These are phyloP conservation scores for Wickerhamomyces subpelliculosus DNA, from an alignment of 805 yeast species.

Conservation along the genomic window DNA sequence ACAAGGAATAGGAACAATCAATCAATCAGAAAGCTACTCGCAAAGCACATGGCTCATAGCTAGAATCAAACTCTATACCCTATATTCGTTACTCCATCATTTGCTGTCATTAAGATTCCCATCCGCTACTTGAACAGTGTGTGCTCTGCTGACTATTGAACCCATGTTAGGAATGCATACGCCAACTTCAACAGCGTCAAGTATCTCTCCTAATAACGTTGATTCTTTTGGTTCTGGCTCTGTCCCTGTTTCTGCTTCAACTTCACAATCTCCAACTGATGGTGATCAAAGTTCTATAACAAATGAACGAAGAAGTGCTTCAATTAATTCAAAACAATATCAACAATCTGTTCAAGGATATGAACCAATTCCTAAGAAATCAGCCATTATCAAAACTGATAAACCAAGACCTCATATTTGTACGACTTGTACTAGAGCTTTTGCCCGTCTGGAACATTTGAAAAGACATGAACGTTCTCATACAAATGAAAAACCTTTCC, in stretches of 20 bases:
- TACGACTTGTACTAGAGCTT: conserved; percentile 85
- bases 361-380: conserved; percentile 81
- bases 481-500: conserved; percentile 93
- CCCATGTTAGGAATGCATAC: neutral
- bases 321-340: conserved; percentile 10
- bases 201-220: neutral
- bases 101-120: no score
- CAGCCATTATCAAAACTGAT: conserved; percentile 78
- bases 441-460: conserved; percentile 91
- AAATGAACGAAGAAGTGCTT: conserved; percentile 3
- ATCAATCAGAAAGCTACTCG: no score
- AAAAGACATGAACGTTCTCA: conserved; percentile 92
- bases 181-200: neutral
- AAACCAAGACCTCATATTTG: conserved; percentile 94
- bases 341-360: conserved; percentile 22
- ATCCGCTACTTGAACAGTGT: no score
- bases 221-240: neutral
- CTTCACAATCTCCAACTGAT: conserved; percentile 3
- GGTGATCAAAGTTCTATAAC: conserved; percentile 1
- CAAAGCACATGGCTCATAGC: no score
- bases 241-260: no score
- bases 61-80: no score
- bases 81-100: no score
- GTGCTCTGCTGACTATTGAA: no score
- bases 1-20: no score